A percentile compares a stretch with the other conserved stretches of the same genome.
phyloP scores from a whole-genome alignment of 257 asterid species.

The Fraxinus excelsior region DNA sequence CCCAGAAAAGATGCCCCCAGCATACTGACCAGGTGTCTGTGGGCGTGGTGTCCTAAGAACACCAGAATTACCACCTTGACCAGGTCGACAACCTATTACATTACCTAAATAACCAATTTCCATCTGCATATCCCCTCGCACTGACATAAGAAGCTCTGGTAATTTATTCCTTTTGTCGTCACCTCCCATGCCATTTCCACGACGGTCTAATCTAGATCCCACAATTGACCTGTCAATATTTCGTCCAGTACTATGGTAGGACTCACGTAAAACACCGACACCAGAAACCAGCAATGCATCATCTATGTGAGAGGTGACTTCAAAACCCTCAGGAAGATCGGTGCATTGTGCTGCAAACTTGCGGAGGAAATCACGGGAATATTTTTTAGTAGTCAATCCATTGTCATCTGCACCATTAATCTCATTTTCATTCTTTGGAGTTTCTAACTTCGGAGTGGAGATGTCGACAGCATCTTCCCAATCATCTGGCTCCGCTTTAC shows the following conservation, averaged over 20 bases:
- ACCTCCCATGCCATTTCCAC: slow-evolving; percentile 20
- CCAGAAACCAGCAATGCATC: slow-evolving; percentile 24
- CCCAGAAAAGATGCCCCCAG: slow-evolving; percentile 12
- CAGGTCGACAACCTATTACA: slow-evolving; percentile 21
- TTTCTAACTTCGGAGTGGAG: slow-evolving; percentile 24
- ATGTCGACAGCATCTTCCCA: slow-evolving; percentile 31
- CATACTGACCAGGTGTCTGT: slow-evolving; percentile 16
- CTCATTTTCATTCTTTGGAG: slow-evolving; percentile 1
- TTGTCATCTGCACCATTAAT: background rate
- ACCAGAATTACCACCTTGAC: slow-evolving; percentile 24
- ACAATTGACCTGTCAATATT: slow-evolving; percentile 16
- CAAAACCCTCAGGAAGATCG: slow-evolving; percentile 33
- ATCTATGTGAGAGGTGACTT: slow-evolving; percentile 22
- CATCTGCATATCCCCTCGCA: background rate
- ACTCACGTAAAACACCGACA: background rate
- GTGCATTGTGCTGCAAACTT: slow-evolving; percentile 25
- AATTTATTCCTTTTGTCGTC: slow-evolving; percentile 30
- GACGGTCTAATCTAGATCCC: slow-evolving; percentile 19
- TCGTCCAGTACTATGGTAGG: slow-evolving; percentile 17
- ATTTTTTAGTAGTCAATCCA: slow-evolving; percentile 23
- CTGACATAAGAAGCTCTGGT: slow-evolving; percentile 1
- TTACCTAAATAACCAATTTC: slow-evolving; percentile 19
- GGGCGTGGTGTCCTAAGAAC: slow-evolving; percentile 27
- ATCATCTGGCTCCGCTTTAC: slow-evolving; percentile 29
- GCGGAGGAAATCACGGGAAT: slow-evolving; percentile 35